These are phyloP conservation scores for Schizothecium vesticola DNA, from an alignment of 495 filamentous ascomycete species.

Conservation along the genomic window DNA sequence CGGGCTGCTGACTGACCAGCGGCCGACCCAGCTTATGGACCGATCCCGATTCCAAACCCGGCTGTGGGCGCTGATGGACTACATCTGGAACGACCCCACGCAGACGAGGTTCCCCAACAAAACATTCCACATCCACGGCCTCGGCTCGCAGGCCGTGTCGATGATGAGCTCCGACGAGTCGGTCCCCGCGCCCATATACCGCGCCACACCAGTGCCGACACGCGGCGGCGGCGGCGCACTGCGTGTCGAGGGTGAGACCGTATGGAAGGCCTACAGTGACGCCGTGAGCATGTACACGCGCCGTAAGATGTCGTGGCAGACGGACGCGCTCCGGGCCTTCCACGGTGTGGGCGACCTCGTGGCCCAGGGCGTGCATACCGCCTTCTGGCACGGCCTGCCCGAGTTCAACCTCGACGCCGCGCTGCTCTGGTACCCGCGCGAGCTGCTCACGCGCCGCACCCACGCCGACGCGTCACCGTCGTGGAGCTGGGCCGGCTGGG, in stretches of 20 bases:
- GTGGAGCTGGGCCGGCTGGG: constrained; percentile 16
- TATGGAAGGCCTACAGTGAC: constrained; percentile 13
- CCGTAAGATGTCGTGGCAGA: constrained; percentile 14
- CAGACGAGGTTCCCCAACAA: constrained; percentile 13
- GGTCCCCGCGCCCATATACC: constrained; percentile 8
- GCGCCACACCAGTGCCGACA: neutral
- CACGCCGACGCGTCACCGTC: constrained; percentile 1
- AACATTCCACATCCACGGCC: constrained; percentile 7
- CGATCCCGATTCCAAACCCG: neutral
- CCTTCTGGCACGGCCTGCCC: constrained; percentile 16
- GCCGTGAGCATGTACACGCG: constrained; percentile 14
- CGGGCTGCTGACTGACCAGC: neutral
- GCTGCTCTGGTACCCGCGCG: constrained; percentile 14
- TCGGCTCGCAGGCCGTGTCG: neutral
- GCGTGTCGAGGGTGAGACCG: constrained; percentile 6
- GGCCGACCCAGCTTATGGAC: neutral
- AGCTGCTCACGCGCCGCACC: constrained; percentile 6
- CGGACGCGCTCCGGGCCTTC: constrained; percentile 15
- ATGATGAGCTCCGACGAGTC: neutral
- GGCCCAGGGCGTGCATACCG: constrained; percentile 8
- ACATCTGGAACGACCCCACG: constrained; percentile 11
- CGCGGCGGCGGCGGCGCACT: neutral
- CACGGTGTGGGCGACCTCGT: constrained; percentile 10
- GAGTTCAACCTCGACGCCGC: constrained; percentile 16
- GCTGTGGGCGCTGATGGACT: neutral